Evolutionary conservation across 345 rosid species (phyloP).

Genomic region (Sapria himalayana): DNA sequence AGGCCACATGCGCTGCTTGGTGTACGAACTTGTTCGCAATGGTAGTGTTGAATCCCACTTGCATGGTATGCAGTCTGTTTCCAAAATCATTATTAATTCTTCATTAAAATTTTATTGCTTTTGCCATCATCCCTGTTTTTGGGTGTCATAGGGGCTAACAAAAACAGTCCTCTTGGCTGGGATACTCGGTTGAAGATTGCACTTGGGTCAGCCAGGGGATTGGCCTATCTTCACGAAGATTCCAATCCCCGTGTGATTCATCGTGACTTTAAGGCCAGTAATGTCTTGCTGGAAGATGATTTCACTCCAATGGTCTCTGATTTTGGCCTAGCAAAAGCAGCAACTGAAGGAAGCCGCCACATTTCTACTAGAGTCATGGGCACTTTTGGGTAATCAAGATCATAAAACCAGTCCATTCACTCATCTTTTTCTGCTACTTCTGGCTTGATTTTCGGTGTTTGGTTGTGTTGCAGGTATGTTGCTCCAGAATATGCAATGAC

Average conservation of each 20-base stretch:
- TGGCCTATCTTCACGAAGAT: conserved; percentile 99
- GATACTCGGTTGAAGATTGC: conserved; percentile 90
- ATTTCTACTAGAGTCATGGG: conserved; percentile 98
- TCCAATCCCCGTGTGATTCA: conserved; percentile 96
- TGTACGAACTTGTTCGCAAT: conserved; percentile 80
- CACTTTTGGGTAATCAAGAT: conserved; percentile 63
- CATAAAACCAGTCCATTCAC: background rate
- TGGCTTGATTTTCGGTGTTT: background rate
- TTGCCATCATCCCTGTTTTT: background rate
- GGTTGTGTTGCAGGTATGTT: conserved; percentile 48
- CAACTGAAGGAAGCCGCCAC: conserved; percentile 95
- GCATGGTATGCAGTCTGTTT: conserved; percentile 42
- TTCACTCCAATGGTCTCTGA: conserved; percentile 96
- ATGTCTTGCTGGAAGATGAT: conserved; percentile 68
- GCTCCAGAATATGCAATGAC: conserved; percentile 99
- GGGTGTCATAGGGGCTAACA: conserved; percentile 31
- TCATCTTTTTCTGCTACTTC: background rate
- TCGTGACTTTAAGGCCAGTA: conserved; percentile 96
- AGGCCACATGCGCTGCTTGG: conserved; percentile 68
- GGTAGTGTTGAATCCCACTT: conserved; percentile 98
- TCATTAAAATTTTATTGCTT: conserved; percentile 1
- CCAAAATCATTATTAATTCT: conserved; percentile 4
- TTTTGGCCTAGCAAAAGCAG: conserved; percentile 98
- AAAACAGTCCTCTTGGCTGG: conserved; percentile 82
- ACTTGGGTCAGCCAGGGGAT: conserved; percentile 95